Evolutionary conservation across 2,329 filamentous ascomycete species (phyloP).

Genomic region (Colletotrichum navitas): DNA sequence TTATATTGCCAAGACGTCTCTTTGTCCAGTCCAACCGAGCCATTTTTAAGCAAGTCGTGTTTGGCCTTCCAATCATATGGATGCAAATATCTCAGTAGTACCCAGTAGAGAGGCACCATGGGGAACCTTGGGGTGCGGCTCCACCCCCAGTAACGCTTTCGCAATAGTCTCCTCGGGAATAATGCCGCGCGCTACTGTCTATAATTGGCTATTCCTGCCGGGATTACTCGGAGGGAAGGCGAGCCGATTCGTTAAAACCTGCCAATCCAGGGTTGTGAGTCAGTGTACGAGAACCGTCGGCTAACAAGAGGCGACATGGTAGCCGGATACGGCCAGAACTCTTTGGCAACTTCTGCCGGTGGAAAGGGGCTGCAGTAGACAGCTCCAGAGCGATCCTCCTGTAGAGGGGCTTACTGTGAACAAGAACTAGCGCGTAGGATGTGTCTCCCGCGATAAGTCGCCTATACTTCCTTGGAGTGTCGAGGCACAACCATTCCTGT

Average conservation of each 20-base stretch:
- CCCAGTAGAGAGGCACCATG: background rate
- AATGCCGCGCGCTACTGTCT: slow-evolving; percentile 8
- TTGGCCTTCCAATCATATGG: background rate
- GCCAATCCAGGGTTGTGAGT: slow-evolving; percentile 23
- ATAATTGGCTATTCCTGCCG: slow-evolving; percentile 24
- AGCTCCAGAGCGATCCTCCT: background rate
- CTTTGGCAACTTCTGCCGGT: slow-evolving; percentile 1
- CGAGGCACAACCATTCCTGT: slow-evolving; percentile 6
- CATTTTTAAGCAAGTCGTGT: background rate
- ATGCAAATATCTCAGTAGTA: background rate
- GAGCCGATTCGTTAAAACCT: slow-evolving; percentile 30
- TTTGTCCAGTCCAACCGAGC: background rate
- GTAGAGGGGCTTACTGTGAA: background rate
- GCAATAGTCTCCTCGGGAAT: slow-evolving; percentile 16
- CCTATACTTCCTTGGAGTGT: slow-evolving; percentile 20
- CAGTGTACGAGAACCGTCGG: background rate
- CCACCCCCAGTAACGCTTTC: slow-evolving; percentile 8
- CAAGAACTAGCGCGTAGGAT: background rate
- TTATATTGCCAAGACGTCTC: slow-evolving; percentile 1
- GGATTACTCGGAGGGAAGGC: slow-evolving; percentile 3
- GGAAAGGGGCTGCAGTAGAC: slow-evolving; percentile 5
- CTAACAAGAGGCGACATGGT: slow-evolving; percentile 5
- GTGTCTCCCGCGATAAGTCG: slow-evolving; percentile 3
- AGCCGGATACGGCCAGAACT: slow-evolving; percentile 10
- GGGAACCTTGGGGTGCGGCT: slow-evolving; percentile 6